Conservation (phyloP, 495 filamentous ascomycete species). For the Cetradonia linearis region DNA sequence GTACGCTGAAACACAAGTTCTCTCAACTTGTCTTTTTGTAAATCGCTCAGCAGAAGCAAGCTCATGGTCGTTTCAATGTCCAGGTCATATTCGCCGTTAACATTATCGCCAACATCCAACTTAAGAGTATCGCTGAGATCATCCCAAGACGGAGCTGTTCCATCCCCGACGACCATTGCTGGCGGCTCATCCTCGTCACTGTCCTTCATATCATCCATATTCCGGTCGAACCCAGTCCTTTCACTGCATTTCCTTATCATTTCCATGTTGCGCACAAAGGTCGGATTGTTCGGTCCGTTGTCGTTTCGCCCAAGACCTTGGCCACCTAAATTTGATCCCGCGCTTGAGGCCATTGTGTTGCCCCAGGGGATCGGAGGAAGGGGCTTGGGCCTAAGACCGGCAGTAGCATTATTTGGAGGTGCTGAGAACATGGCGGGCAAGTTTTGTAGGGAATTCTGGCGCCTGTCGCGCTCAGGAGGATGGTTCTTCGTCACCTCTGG, state of each 20-base stretch:
- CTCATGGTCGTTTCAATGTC: not conserved
- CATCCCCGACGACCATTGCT: not conserved
- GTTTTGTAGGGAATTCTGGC: not conserved
- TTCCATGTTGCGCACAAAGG: constrained; percentile 33
- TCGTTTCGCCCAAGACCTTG: constrained; percentile 28
- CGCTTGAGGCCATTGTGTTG: not conserved
- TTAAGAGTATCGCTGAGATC: constrained; percentile 31
- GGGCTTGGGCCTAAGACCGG: not conserved
- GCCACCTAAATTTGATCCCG: not conserved
- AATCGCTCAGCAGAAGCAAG: constrained; percentile 25
- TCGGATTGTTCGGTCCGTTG: constrained; percentile 26
- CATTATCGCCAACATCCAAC: constrained; percentile 28
- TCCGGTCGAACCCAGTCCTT: constrained; percentile 14
- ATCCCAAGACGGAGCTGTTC: constrained; percentile 26
- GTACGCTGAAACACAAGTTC: constrained; percentile 22
- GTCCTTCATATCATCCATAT: constrained; percentile 15
- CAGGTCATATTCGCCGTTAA: constrained; percentile 26
- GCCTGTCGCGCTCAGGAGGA: no score
- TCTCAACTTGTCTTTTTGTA: constrained; percentile 22
- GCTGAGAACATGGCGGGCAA: not conserved
- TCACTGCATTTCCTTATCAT: constrained; percentile 20
- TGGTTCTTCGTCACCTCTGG: not conserved
- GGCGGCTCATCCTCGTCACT: constrained; percentile 22
- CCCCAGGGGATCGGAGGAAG: not conserved
- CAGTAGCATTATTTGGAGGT: not conserved